phyloP scores from a whole-genome alignment of 129 eudicot species.

The Saussurea involucrata region DNA sequence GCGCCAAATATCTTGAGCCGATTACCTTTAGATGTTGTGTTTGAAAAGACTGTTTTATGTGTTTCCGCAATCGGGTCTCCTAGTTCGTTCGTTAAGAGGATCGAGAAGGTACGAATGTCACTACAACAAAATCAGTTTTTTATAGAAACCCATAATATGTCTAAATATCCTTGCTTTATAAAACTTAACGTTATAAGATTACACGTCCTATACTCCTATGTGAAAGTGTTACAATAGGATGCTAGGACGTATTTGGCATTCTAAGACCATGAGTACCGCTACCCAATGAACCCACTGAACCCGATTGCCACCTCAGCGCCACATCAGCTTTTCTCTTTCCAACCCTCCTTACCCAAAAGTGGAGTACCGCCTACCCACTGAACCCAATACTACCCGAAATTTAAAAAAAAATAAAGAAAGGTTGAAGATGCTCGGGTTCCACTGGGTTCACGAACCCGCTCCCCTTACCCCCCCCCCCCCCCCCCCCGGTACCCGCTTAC shows the following conservation, averaged over 20 bases:
- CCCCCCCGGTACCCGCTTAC: no score
- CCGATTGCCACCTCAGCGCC: no score
- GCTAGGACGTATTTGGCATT: not conserved
- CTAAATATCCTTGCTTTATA: not conserved
- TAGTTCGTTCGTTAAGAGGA: conserved; percentile 56
- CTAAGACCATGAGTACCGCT: no score
- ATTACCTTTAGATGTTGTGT: conserved; percentile 37
- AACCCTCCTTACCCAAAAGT: no score
- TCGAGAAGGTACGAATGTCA: conserved; percentile 53
- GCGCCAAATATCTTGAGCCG: conserved; percentile 29
- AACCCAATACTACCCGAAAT: no score
- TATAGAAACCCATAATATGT: not conserved
- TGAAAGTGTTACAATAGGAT: not conserved
- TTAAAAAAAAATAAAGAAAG: no score
- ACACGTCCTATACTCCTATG: not conserved
- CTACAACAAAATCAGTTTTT: not conserved
- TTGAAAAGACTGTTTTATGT: conserved; percentile 45
- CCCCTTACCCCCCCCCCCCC: no score
- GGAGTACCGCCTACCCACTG: no score
- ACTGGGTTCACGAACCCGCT: no score
- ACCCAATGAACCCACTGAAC: no score
- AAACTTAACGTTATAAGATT: not conserved
- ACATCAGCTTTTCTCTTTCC: no score
- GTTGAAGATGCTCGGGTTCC: no score
- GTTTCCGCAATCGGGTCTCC: conserved; percentile 90